Conservation (phyloP, 768 basidiomycete species). For the Boletus tylopilopsis region DNA sequence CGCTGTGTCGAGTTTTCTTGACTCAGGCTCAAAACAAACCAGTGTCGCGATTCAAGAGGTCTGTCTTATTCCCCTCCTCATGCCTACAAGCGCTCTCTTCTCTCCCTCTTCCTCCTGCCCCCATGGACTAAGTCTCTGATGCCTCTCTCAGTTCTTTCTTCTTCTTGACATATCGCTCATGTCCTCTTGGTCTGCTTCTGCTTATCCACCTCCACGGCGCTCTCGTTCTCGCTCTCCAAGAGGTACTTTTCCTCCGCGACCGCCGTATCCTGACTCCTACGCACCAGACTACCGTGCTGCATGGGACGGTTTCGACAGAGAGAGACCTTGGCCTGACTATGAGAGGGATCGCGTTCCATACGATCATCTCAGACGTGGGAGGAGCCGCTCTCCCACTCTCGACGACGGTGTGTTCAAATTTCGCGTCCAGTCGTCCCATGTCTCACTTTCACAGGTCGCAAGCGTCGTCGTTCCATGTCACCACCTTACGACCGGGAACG, state of each 20-base stretch:
- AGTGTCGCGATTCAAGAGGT: constrained; percentile 72
- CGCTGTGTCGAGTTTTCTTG: constrained; percentile 34
- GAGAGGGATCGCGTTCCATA: constrained; percentile 68
- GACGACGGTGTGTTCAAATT: constrained; percentile 54
- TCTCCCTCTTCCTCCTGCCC: constrained; percentile 52
- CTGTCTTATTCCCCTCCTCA: constrained; percentile 75
- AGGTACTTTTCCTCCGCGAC: constrained; percentile 49
- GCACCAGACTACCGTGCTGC: constrained; percentile 57
- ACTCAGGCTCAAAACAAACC: constrained; percentile 32
- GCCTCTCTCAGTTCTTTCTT: constrained; percentile 42
- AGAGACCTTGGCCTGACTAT: constrained; percentile 59
- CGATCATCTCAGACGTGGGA: constrained; percentile 64
- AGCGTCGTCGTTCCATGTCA: constrained; percentile 68
- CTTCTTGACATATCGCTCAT: constrained; percentile 46
- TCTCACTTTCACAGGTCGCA: constrained; percentile 47
- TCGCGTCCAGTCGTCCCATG: neutral
- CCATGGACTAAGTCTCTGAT: constrained; percentile 43
- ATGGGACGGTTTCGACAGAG: constrained; percentile 72
- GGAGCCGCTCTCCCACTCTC: constrained; percentile 71
- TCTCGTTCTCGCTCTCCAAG: constrained; percentile 80
- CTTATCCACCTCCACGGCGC: constrained; percentile 71
- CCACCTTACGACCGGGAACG: constrained; percentile 78
- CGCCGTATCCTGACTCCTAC: constrained; percentile 56
- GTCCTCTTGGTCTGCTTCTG: constrained; percentile 69
- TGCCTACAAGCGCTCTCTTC: constrained; percentile 71